phyloP scores from a whole-genome alignment of 345 rosid genomes.

The Syzygium aromaticum region DNA sequence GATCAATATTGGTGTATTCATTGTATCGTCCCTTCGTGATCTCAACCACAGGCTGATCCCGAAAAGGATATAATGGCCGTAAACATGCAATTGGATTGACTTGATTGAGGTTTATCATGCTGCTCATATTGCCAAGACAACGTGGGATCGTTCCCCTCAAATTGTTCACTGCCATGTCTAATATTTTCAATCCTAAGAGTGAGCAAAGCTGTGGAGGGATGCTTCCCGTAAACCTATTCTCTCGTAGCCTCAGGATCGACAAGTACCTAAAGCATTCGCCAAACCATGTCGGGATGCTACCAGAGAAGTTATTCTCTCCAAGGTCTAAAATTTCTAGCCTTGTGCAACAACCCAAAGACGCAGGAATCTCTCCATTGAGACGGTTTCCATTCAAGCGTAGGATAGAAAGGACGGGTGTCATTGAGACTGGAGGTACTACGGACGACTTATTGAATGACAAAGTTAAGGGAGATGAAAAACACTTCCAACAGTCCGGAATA shows the following conservation, averaged over 20 bases:
- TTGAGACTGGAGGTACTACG: neutral
- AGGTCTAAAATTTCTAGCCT: neutral
- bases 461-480: neutral
- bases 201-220: conserved; percentile 7
- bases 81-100: accelerated
- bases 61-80: no score
- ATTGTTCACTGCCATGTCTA: neutral
- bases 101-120: neutral
- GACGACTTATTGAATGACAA: neutral
- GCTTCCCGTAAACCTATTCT: neutral
- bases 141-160: neutral
- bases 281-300: conserved; percentile 2
- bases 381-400: neutral
- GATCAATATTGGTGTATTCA: neutral
- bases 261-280: neutral
- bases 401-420: neutral
- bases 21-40: conserved; percentile 1
- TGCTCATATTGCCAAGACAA: neutral
- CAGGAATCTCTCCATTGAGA: conserved; percentile 1
- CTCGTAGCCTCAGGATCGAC: neutral
- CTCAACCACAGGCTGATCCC: neutral
- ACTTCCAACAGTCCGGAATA: neutral
- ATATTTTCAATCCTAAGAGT: neutral
- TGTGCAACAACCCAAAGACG: neutral
- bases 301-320: neutral